A percentile compares a stretch with the other conserved stretches of the same genome.
Evolutionary conservation across 148 eudicot species (phyloP).

Genomic region (Rhododendron kiyosumense): DNA sequence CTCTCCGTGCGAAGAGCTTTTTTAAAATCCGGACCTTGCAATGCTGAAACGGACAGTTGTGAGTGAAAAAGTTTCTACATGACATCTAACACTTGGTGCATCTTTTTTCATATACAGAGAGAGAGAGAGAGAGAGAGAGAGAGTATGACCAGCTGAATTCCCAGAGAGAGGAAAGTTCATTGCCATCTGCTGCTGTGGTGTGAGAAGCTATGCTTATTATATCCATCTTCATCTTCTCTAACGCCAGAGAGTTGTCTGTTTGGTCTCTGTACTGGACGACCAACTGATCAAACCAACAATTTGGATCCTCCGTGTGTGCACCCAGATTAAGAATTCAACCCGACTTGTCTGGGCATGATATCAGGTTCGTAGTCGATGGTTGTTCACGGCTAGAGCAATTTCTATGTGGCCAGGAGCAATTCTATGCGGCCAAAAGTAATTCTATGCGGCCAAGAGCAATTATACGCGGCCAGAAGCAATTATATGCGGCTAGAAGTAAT

Average conservation of each 20-base stretch:
- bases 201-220: not conserved
- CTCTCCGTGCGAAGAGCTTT: too few relatives aligned
- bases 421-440: too few relatives aligned
- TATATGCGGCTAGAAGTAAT: too few relatives aligned
- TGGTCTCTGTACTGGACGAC: not conserved
- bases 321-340: not conserved
- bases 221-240: slow-evolving; percentile 1
- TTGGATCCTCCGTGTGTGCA: not conserved
- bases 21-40: too few relatives aligned
- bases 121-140: slow-evolving; percentile 10
- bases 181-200: slow-evolving; percentile 17
- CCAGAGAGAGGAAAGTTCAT: slow-evolving; percentile 31
- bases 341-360: not conserved
- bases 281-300: too few relatives aligned
- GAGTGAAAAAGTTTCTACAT: too few relatives aligned
- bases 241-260: not conserved
- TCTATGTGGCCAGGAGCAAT: too few relatives aligned
- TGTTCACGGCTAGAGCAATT: too few relatives aligned
- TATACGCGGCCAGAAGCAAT: too few relatives aligned
- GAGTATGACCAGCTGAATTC: slow-evolving; percentile 49
- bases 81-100: not conserved
- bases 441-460: too few relatives aligned
- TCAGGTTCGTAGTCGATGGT: too few relatives aligned
- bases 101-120: not conserved
- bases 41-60: too few relatives aligned